Base-by-base conservation (phyloP, 2,329 filamentous ascomycete genomes). In the Beauveria varroae region DNA sequence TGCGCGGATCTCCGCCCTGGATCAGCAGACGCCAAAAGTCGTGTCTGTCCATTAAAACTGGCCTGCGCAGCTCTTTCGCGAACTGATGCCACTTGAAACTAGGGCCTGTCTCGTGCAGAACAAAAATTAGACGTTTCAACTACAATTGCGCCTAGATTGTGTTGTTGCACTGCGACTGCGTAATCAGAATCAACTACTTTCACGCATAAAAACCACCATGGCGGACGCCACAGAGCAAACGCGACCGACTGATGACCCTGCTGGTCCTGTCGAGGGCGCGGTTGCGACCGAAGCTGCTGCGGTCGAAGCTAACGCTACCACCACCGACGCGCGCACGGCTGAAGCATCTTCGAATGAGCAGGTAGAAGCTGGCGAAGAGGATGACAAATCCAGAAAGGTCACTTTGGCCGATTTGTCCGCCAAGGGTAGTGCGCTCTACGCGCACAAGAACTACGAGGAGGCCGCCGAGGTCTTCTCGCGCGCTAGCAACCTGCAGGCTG, bases 391-490 rank as follows among this genome's bases (percentile, higher is more conserved):
- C 26, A 76, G 76, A 69, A 85, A 81, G 72, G 85, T 88, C 63
- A 87, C 86, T 44, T 82, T 96, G 51, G 85, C 87, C 64, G 88
- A 96, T 71, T 82, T 97, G 65, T 88, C 85, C 69, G 88, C 89
- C 63, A 88, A 89, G 72, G 95, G 90, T 46, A 87, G 90, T 22
- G 86, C 91, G 20, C 86, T 96, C 68, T 98, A 96, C 76, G 87
- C 88, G 24, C 87, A 93, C 71, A 96, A 93, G 78, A 90, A 96
- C 73, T 96, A 92, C 74, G 85, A 89, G 59, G 87, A 88, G 54
- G 92, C 95, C 10, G 86, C 91, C 61, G 93, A 98, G 70, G 79
- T 93, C 65, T 98, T 93, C 77, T 93, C 92, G 49, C 85, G 88
- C 70, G 95, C 95, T 37, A 91, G 91, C 61, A 90, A 96, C 73